Percentiles rank a stretch among this genome's conserved stretches.
phyloP scores from a whole-genome alignment of 768 basidiomycete species.

The Lactifluus pinguis region DNA sequence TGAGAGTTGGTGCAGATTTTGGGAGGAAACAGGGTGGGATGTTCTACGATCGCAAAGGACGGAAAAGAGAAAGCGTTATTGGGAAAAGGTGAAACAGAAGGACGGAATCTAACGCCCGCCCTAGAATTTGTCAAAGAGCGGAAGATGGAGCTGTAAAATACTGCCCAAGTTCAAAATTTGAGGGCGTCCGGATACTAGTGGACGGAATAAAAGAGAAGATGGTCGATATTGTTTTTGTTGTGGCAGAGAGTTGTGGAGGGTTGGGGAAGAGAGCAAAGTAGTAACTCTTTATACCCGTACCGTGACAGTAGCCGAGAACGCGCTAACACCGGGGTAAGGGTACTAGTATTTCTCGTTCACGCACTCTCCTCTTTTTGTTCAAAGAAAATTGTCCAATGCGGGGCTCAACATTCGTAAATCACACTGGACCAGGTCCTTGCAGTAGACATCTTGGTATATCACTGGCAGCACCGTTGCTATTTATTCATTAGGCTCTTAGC shows the following conservation, averaged over 20 bases:
- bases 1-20: not conserved
- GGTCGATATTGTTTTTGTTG: not conserved
- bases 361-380: too few relatives aligned
- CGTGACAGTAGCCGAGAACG: too few relatives aligned
- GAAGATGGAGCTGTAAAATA: not conserved
- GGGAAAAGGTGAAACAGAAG: not conserved
- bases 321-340: too few relatives aligned
- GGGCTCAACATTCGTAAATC: too few relatives aligned
- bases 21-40: not conserved
- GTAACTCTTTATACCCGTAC: too few relatives aligned
- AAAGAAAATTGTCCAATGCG: too few relatives aligned
- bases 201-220: not conserved
- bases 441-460: too few relatives aligned
- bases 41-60: not conserved
- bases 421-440: too few relatives aligned
- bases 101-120: not conserved
- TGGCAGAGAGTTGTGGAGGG: not conserved
- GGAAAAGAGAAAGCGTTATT: not conserved
- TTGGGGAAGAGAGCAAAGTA: too few relatives aligned
- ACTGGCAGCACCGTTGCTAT: too few relatives aligned
- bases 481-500: too few relatives aligned
- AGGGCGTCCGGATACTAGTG: not conserved
- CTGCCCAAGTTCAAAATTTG: not conserved
- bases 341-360: too few relatives aligned
- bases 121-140: slow-evolving; percentile 6